Evolutionary conservation across 208 protist species (phyloP), one percentile per base, ranked within the genome.

Genomic region (Wallacemonas sp.): DNA sequence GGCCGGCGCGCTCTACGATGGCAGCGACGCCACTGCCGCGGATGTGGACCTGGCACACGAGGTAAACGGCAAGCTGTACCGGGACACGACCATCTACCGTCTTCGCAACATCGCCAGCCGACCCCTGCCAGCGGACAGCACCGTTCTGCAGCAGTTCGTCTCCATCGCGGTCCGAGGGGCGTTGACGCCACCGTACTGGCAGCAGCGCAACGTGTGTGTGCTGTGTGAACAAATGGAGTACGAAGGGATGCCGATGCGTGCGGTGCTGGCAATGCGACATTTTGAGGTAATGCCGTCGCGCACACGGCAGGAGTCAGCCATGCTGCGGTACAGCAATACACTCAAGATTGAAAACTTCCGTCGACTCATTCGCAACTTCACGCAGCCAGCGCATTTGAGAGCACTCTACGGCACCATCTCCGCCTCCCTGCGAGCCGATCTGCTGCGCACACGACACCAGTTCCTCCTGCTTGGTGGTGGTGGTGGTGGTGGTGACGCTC

Each of bases 41-140:
- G n/a, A n/a, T n/a, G 66, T 42, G 31, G 73, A 70, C 19, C 22
- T 62, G 38, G 51, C 31, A 8, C 54, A 60, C 38, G 71, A 63
- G 58, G 59, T 74, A 41, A 64, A 59, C 36, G 64, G 66, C 31
- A 12, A 56, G 28, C 11, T 62, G 4, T 90, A 84, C 45, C 77
- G 72, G 0, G 79, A 85, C 24, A 68, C 46, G 15, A 89, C 82
- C 12, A 33, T 87, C n/a, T 75, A 79, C 5, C 84, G 87, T 1
- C 65, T 96, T 41, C 71, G 80, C 66, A 91, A 84, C 71, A 90
- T 96, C 62, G 82, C 80, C 11, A 80, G 75, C 38, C 77, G 86
- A 0, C 71, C 79, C 3, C 62, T 96, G 45, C 79, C 86, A 11
- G 62, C 62, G 11, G 75, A 77, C 33, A 80, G 70, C 66, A 86